phyloP scores from a whole-genome alignment of 2,329 filamentous ascomycete genomes.

The Fusarium sp. region DNA sequence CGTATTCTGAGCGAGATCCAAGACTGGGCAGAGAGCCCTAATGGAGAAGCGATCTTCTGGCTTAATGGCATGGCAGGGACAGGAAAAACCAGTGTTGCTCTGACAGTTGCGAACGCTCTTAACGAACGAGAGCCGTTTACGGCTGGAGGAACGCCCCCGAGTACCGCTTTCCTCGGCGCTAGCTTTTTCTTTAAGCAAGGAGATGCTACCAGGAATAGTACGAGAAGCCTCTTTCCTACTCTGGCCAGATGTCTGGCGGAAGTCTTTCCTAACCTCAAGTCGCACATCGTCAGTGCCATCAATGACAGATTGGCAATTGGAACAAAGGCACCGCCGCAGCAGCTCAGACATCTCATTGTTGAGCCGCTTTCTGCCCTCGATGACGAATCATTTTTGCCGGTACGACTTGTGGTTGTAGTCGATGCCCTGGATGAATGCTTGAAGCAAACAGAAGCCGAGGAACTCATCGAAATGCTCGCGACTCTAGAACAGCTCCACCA shows the following conservation, averaged over 20 bases:
- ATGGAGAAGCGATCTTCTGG: conserved; percentile 1
- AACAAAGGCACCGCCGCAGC: background rate
- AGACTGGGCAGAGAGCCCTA: conserved; percentile 13
- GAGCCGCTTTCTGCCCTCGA: background rate
- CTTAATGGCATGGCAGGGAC: conserved; percentile 20
- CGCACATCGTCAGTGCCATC: background rate
- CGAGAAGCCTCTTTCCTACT: background rate
- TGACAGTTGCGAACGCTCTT: conserved; percentile 13
- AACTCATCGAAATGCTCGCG: background rate
- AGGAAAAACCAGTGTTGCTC: conserved; percentile 15
- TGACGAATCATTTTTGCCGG: background rate
- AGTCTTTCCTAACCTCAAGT: background rate
- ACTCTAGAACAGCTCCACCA: background rate
- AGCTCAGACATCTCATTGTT: conserved; percentile 5
- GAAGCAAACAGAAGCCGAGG: background rate
- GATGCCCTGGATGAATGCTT: conserved; percentile 22
- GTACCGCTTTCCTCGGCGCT: background rate
- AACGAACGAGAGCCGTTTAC: background rate
- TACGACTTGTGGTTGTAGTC: conserved; percentile 1
- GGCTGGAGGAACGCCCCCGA: background rate
- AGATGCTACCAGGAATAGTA: conserved; percentile 10
- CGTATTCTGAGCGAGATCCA: conserved; percentile 5
- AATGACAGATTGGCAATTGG: background rate
- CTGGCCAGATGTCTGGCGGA: conserved; percentile 5
- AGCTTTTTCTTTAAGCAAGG: conserved; percentile 23